Evolutionary conservation across 441 rosid genomes (phyloP), one percentile per base, ranked within the genome.

Genomic region (Capsella rubella): DNA sequence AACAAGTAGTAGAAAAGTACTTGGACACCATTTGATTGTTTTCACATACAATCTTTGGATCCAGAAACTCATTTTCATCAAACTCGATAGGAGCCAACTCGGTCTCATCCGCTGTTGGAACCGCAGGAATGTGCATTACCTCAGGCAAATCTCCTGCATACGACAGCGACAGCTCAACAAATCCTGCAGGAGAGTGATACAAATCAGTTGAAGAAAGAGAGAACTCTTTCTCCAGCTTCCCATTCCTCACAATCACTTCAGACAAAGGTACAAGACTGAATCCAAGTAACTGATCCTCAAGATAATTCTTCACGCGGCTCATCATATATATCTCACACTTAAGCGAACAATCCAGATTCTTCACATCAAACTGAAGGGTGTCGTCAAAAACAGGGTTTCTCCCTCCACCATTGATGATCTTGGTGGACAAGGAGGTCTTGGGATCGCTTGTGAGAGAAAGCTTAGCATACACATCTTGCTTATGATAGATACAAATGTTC

Each of bases 401-500:
- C 43, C 99, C 98, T 56, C 98, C 99, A n/a, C 97, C 99, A 43
- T 95, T 93, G 81, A 95, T 91, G 86, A 81, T 95, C 65, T 90
- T 93, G 67, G 99, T 86, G 69, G 97, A 87, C 60, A 87, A 90
- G 0, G 87, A 72, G 75, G 37, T 82, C 31, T 90, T 88, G 0
- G 97, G 98, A 64, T 93, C 82, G 63, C 82, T 85, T 8, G 97
- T 91, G 45, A 95, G 83, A 78, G 90, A 91, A 83, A 93, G 83
- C 91, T 91, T 95, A 28, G 99, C 97, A 79, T 95, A 95, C 69
- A 95, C 98, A 78, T 93, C 99, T 83, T 93, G 99, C 84, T 95
- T 95, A 72, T 93, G 99, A 84, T 93, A 91, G 81, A 95, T 95
- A 86, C 99, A 93, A 74, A 95, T 91, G 91, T 93, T 95, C 0